Evolutionary conservation across 495 filamentous ascomycete genomes (phyloP), one percentile per base, ranked within the genome.

Genomic region (Hypoxylon perforatum): DNA sequence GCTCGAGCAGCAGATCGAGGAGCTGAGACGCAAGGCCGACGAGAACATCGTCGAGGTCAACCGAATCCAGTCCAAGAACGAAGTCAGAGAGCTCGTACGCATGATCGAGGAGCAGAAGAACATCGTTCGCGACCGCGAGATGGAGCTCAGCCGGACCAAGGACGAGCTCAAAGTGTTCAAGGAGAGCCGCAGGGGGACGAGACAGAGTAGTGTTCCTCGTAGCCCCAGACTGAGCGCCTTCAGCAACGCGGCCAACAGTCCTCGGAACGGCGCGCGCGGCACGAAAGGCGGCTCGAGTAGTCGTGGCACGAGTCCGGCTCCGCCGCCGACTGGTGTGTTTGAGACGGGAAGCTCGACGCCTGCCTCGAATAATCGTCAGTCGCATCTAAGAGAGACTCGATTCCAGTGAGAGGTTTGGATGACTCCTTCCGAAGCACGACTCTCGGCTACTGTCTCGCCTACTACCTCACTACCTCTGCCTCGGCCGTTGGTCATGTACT

Each of bases 121-220:
- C n/a, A 67, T 87, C 1, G 70, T 90, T 12, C 76, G 76, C 17
- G 81, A 85, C 25, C 84, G 88, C 47, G 89, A 92, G 60, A 78
- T 84, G 0, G 89, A 90, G 57, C 76, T 91, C 11, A 69, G 68
- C 19, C 68, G 65, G 4, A 51, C 70, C 2, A 76, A 57, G 30
- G 75, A 78, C 2, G 77, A 84, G 56, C 71, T 79, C 0, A 71
- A 66, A 3, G 14, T 55, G 10, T 63, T 65, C 76, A 84, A 63
- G 81, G 88, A 63, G 72, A 86, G 57, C 73, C 83, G 78, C 73
- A 83, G 75, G 59, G 84, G 76, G 58, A 84, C 81, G 6, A 71
- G 81, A 35, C 78, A 81, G 75, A 75, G 63, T 55, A 82, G 80
- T 39, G 79, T 81, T 35, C 81, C 81, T 44, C 81, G 79, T 21